Base-by-base conservation (phyloP, 352 stramenopile species). In the Pythium folliculosum region DNA sequence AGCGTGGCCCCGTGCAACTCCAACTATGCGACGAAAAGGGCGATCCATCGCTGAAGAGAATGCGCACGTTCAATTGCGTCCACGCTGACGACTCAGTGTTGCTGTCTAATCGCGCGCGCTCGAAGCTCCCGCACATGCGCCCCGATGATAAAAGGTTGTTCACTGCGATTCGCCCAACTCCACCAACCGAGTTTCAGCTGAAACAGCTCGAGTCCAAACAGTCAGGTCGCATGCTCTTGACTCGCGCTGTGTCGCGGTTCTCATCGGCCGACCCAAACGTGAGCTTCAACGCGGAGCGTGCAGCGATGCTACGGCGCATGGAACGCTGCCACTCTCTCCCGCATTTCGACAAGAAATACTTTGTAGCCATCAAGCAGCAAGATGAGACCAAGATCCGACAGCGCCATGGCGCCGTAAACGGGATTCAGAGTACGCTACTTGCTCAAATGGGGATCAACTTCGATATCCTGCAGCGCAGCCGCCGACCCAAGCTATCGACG, bases 391-490 rank as follows among this genome's bases (percentile, higher is more conserved):
- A 56, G 45, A 56, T 40, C 0, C 30, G 17, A 13, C 43, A 21
- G 7, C 47, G 22, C 3, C 60, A 58, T 14, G 62, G 63, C 19
- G 55, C 54, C 2, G 37, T 64, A 8, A 63, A 43, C 2, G 71
- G 67, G 0, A 77, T 80, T 17, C 70, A 79, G 55, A 72, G 64
- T n/a, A 66, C 65, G 2, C 51, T 77, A n/a, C 65, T 72, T 0
- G 60, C 65, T 0, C 44, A 61, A 5, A 38, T 54, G 5, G 76
- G 71, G 4, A 78, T 91, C 22, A 76, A 86, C 37, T 91, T 88
- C 47, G 80, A 91, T 45, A 76, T 86, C 3, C 63, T 91, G 4
- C 79, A 90, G 49, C 70, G 73, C 0, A 86, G 68, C 22, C 75
- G 86, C 32, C 75, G 76, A 0, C 80, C 78, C 0, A 75, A 89